phyloP scores from a whole-genome alignment of 176 grass and related monocot species.

The Hsuehochloa calcarea region DNA sequence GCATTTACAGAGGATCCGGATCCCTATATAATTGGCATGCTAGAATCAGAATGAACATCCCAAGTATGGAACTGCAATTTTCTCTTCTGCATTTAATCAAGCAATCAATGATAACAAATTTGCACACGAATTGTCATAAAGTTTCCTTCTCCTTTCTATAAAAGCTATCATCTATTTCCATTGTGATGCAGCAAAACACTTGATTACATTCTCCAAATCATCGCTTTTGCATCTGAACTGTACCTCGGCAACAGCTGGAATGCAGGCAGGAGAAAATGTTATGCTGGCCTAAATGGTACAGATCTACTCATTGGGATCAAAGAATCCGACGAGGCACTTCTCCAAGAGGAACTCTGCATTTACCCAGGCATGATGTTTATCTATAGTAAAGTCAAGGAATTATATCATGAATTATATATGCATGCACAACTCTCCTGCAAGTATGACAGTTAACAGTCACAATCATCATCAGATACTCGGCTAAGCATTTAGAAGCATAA shows the following conservation, averaged over 20 bases:
- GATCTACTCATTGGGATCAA: slow-evolving; percentile 56
- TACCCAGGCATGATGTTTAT: slow-evolving; percentile 97
- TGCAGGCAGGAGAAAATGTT: neutral
- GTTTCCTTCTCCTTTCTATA: neutral
- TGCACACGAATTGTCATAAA: neutral
- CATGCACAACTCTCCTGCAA: neutral
- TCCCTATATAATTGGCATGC: neutral
- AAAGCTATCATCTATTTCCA: neutral
- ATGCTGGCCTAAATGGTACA: neutral
- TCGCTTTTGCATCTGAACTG: neutral
- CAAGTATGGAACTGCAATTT: neutral
- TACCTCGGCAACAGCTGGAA: neutral
- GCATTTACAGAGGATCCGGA: no score
- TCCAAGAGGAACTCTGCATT: slow-evolving; percentile 89
- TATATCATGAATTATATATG: slow-evolving; percentile 12
- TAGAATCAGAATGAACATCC: no score
- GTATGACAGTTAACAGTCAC: neutral
- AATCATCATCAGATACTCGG: neutral
- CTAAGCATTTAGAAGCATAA: slow-evolving; percentile 1
- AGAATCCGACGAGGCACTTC: slow-evolving; percentile 78
- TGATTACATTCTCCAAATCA: slow-evolving; percentile 4
- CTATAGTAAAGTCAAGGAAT: slow-evolving; percentile 63
- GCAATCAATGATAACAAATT: neutral
- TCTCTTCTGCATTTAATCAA: neutral
- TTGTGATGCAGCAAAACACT: neutral